Evolutionary conservation across 2,329 filamentous ascomycete species (phyloP), one percentile per base, ranked within the genome.

Genomic region (Clonostachys rhizophaga): DNA sequence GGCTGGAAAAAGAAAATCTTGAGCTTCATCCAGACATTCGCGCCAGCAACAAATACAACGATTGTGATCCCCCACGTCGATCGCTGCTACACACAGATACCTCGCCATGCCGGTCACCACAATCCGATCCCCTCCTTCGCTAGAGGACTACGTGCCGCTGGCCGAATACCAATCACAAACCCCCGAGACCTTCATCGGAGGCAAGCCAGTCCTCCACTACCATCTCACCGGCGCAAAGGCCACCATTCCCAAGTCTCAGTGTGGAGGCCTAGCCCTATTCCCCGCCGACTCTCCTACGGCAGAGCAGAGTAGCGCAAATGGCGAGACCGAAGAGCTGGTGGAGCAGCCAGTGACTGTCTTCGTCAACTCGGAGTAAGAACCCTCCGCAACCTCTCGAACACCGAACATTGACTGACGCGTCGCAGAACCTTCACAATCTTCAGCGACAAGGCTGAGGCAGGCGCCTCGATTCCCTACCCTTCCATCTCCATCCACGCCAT

Each of bases 401-500:
- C 11, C 2, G 3, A 33, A 13, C 17, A 16, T 11, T n/a, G 16
- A 35, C 17, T 49, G 9, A 51, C 42, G 53, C 39, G 10, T 46
- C 4, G 12, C 11, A 71, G 61, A 34, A 58, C 56, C 55, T 72
- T 91, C 47, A 81, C 74, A 13, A 64, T 91, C 50, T 91, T 83
- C 69, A 85, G 83, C 54, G 64, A 69, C 12, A 63, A 74, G 5
- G 75, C 72, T 12, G 70, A 73, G 35, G 75, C 69, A 16, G 88
- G 87, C 52, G 67, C 89, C 41, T 75, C 81, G 39, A 86, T 91
- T 53, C 81, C 86, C 0, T 92, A 91, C 64, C 86, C 84, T 4
- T 71, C 80, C 50, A 87, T 92, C 61, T 83, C 83, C 18, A 82
- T 91, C 14, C 87, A 91, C 61, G 88, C 86, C 1, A 79, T 87